phyloP scores from a whole-genome alignment of 1,284 basidiomycete genomes.

The Phellopilus nigrolimitatus region DNA sequence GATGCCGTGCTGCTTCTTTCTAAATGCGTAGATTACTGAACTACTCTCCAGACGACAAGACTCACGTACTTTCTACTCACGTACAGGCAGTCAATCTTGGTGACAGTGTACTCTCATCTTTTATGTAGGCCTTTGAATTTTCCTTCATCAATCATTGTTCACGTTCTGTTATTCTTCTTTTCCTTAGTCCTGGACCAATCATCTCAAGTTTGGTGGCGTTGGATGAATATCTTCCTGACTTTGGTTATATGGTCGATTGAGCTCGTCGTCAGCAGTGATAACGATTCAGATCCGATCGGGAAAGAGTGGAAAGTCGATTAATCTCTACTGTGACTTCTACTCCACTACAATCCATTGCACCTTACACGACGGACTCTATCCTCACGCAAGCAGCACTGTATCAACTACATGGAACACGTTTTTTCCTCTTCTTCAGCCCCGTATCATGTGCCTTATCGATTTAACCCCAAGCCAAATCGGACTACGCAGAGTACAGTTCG shows the following conservation, averaged over 20 bases:
- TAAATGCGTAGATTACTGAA: background rate
- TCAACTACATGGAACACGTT: background rate
- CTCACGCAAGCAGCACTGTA: constrained; percentile 1
- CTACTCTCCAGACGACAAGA: constrained; percentile 55
- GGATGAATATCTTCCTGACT: constrained; percentile 84
- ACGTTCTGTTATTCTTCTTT: background rate
- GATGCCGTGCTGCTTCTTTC: constrained; percentile 2
- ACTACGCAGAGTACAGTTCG: too few relatives aligned
- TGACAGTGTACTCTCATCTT: constrained; percentile 81
- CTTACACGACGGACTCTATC: background rate
- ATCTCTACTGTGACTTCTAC: constrained; percentile 20
- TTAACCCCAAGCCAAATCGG: too few relatives aligned
- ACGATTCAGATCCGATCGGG: constrained; percentile 49
- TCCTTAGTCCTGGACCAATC: constrained; percentile 69
- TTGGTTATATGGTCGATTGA: constrained; percentile 77
- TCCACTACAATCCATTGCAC: background rate
- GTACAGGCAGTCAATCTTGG: constrained; percentile 75
- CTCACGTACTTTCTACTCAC: constrained; percentile 71
- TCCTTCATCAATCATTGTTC: constrained; percentile 4
- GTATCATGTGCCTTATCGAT: too few relatives aligned
- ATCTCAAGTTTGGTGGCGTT: constrained; percentile 87
- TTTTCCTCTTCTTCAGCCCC: background rate
- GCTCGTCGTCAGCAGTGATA: constrained; percentile 71
- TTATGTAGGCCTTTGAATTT: constrained; percentile 47
- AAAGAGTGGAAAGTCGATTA: constrained; percentile 79